Base-by-base conservation (phyloP, 139 green algal species). In the Chlorella sorokiniana region DNA sequence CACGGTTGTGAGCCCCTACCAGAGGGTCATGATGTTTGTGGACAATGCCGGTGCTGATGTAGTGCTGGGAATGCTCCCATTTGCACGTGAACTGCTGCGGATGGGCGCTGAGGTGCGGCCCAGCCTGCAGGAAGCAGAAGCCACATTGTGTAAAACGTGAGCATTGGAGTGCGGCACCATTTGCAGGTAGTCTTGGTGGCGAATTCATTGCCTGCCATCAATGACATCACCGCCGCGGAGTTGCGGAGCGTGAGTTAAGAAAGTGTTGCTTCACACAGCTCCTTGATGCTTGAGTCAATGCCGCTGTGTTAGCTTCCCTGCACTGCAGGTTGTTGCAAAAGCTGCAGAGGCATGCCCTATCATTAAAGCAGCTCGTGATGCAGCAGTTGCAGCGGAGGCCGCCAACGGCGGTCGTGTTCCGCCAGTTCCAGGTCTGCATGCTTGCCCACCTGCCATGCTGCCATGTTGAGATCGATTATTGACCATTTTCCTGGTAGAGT, bases 1-100 rank as follows among this genome's bases (percentile, higher is more conserved):
- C 37, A 42, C 68, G 20, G 64, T 85, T 11, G 25, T 62, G 23
- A 81, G 72, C 10, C 90, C 91, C 8, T 96, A 92, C 76, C 82
- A 88, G 25, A 88, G 94, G 18, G 94, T 94, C 33, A 87, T 99
- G 82, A 95, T 99, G 79, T 98, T 99, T 86, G 93, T 97, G 23
- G 97, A 99, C 89, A 99, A 99, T 86, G 89, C 86, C 41, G 97
- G 97, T 0, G 97, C 97, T 0, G 97, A 99, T 83, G 83, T 96
- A 0, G 94, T 99, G 69, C 90, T 99, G 40, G 97, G 97, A 78
- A 96, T 99, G 90, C 75, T 99, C 61, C 97, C 97, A 3, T 89
- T 99, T 51, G 94, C 94, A 11, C 84, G 97, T 0, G 97, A 98
- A 86, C 86, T 99, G 62, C 90, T 99, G 54, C 83, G 90, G 41